These are phyloP conservation scores for Litsea cubeba DNA, from an alignment of 164 flowering plant genomes.

Conservation along the genomic window DNA sequence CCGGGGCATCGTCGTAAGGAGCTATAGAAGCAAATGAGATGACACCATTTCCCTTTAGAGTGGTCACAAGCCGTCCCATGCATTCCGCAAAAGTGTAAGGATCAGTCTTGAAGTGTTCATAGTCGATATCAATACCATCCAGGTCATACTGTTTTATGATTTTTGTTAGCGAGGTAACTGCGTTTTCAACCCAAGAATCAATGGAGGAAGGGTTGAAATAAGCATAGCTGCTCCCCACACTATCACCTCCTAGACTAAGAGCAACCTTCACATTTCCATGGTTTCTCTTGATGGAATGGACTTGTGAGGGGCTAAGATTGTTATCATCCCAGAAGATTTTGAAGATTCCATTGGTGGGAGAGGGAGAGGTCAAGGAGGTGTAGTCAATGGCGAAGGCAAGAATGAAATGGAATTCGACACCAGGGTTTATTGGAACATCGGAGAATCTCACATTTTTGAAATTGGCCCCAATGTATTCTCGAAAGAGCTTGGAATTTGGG, in stretches of 20 bases:
- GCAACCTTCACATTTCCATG: slow-evolving; percentile 52
- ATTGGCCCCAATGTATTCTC: slow-evolving; percentile 65
- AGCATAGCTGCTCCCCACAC: slow-evolving; percentile 20
- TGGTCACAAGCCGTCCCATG: slow-evolving; percentile 34
- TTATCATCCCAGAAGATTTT: slow-evolving; percentile 50
- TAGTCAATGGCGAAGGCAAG: slow-evolving; percentile 68
- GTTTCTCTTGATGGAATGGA: slow-evolving; percentile 31
- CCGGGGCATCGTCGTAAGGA: slow-evolving; percentile 37
- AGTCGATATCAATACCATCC: slow-evolving; percentile 55
- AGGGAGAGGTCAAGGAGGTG: slow-evolving; percentile 39
- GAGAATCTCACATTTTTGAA: slow-evolving; percentile 46
- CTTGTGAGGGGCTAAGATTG: slow-evolving; percentile 39
- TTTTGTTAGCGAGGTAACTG: slow-evolving; percentile 49
- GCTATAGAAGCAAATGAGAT: slow-evolving; percentile 56
- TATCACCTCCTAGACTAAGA: slow-evolving; percentile 55
- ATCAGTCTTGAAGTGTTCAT: slow-evolving; percentile 43
- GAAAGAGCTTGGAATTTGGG: slow-evolving; percentile 26
- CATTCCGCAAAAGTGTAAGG: slow-evolving; percentile 42
- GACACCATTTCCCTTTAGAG: slow-evolving; percentile 31
- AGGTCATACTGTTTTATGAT: slow-evolving; percentile 37
- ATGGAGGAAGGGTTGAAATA: slow-evolving; percentile 42
- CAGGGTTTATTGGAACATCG: slow-evolving; percentile 48
- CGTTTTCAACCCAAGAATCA: slow-evolving; percentile 56
- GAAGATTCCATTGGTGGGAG: slow-evolving; percentile 64
- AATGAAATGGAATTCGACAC: slow-evolving; percentile 57